Percentiles rank a stretch among this genome's conserved stretches.
phyloP scores from a whole-genome alignment of 1,284 basidiomycete genomes.

The Trametes versicolor region DNA sequence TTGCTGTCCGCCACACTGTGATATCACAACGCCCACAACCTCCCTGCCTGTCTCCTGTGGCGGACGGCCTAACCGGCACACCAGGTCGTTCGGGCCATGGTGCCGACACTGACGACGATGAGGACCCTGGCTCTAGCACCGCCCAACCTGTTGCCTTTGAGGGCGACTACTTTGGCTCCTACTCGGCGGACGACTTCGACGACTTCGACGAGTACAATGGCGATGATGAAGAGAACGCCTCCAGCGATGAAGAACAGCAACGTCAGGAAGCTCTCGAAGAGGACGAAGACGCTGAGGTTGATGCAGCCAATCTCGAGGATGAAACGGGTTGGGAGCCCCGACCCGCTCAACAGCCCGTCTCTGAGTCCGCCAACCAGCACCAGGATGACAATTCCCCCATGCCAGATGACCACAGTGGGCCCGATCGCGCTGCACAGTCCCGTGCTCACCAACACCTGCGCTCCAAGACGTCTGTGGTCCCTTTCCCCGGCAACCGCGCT shows the following conservation, averaged over 20 bases:
- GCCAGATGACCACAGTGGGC: no score
- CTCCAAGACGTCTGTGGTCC: neutral
- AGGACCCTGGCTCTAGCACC: no score
- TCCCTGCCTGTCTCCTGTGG: neutral
- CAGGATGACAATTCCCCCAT: neutral
- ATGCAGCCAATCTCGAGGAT: neutral
- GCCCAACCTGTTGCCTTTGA: neutral
- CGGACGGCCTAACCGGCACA: neutral
- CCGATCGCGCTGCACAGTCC: neutral
- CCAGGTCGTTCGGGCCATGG: neutral
- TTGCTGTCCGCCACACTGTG: neutral
- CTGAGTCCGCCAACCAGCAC: neutral
- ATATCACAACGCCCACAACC: neutral
- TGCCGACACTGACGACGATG: neutral
- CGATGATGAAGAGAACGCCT: neutral
- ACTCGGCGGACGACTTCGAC: slow-evolving; percentile 2
- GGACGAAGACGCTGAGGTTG: neutral
- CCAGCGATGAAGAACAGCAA: neutral
- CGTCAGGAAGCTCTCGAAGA: neutral
- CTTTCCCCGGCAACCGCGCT: neutral
- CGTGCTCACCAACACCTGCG: neutral
- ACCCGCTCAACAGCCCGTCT: neutral
- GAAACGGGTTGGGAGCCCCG: neutral
- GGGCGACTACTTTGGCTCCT: neutral
- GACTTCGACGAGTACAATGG: neutral